Percentiles rank a stretch among this genome's conserved stretches.
Evolutionary conservation across 208 protist genomes (phyloP).

Genomic region (Trichomonas vaginalis): DNA sequence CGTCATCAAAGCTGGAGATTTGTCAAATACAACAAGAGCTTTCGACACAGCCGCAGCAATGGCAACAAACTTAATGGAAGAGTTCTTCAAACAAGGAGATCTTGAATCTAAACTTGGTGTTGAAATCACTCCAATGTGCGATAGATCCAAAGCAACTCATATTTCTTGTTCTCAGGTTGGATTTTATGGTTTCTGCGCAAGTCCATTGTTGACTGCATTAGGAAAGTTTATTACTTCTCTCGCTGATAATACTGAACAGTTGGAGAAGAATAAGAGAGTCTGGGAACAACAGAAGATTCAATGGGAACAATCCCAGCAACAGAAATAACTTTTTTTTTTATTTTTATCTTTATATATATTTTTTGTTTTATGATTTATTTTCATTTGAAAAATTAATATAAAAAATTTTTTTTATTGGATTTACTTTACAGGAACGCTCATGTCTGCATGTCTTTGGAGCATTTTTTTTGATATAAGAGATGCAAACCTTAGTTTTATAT

Average conservation of each 20-base stretch:
- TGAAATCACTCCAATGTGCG: slow-evolving; percentile 1
- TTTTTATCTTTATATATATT: too few relatives aligned
- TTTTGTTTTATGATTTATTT: too few relatives aligned
- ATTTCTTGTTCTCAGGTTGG: neutral
- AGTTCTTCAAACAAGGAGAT: neutral
- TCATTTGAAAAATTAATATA: too few relatives aligned
- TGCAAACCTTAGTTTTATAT: too few relatives aligned
- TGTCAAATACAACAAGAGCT: neutral
- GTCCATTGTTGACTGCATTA: neutral
- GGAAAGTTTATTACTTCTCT: neutral
- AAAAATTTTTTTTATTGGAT: too few relatives aligned
- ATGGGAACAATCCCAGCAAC: neutral
- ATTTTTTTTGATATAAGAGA: too few relatives aligned
- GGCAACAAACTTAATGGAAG: neutral
- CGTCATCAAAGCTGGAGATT: neutral
- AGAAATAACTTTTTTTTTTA: neutral
- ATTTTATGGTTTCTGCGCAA: neutral
- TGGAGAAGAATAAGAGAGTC: neutral
- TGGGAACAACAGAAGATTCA: neutral
- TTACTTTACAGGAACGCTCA: too few relatives aligned
- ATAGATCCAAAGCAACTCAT: neutral
- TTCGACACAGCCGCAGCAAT: neutral
- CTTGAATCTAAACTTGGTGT: neutral
- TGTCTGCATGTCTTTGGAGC: too few relatives aligned
- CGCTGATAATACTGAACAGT: neutral